phyloP scores from a whole-genome alignment of 257 asterid genomes.

The Fraxinus excelsior region DNA sequence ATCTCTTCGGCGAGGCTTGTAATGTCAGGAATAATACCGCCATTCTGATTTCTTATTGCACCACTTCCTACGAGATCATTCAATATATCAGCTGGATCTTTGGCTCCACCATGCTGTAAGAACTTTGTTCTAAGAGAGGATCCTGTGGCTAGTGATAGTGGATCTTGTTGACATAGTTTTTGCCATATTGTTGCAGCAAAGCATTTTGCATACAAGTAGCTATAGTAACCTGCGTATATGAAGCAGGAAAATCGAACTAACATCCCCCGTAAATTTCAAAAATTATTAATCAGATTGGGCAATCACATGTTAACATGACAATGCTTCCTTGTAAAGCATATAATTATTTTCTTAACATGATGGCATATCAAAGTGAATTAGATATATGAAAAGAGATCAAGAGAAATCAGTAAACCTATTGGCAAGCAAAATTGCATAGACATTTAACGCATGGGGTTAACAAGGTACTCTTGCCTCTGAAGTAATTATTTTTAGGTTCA shows the following conservation, averaged over 20 bases:
- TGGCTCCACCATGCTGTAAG: slow-evolving; percentile 93
- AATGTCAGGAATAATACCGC: slow-evolving; percentile 75
- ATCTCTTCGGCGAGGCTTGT: slow-evolving; percentile 67
- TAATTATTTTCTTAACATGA: background rate
- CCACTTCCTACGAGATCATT: slow-evolving; percentile 67
- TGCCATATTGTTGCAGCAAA: slow-evolving; percentile 86
- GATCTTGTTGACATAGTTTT: slow-evolving; percentile 67
- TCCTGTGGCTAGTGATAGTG: slow-evolving; percentile 76
- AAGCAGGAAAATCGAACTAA: background rate
- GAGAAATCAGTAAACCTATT: background rate
- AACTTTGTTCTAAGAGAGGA: slow-evolving; percentile 71
- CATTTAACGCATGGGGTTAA: background rate
- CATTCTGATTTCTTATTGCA: slow-evolving; percentile 39
- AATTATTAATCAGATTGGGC: background rate
- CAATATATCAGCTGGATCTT: slow-evolving; percentile 72
- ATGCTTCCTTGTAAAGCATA: background rate
- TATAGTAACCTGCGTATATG: slow-evolving; percentile 71
- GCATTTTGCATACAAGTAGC: slow-evolving; percentile 95
- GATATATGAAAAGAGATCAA: background rate
- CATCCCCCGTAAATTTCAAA: background rate
- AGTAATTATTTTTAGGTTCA: background rate
- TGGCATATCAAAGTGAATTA: background rate
- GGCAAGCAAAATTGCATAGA: background rate
- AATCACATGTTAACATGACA: background rate
- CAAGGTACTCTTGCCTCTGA: background rate